Conservation (phyloP, 768 basidiomycete genomes). For the Hericium alpestre region DNA sequence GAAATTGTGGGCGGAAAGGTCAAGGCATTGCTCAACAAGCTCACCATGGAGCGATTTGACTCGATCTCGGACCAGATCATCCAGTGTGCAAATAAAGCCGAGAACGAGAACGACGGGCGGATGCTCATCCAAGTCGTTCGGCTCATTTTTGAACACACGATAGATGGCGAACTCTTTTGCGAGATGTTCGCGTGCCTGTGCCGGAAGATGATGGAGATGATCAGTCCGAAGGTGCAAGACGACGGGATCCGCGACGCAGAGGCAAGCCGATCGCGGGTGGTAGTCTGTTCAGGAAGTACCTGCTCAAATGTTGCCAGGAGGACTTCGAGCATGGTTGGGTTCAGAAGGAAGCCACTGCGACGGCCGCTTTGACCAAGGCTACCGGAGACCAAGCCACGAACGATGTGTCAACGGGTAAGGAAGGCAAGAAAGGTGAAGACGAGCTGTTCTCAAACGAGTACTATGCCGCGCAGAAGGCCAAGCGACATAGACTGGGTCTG, state of each 20-base stretch:
- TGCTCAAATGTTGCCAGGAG: constrained; percentile 92
- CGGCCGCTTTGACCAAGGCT: constrained; percentile 77
- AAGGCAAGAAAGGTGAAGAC: constrained; percentile 57
- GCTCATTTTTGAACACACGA: constrained; percentile 94
- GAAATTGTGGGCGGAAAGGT: constrained; percentile 90
- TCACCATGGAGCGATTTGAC: constrained; percentile 94
- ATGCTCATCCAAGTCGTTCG: constrained; percentile 94
- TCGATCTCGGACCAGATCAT: constrained; percentile 94
- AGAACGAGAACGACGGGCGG: constrained; percentile 85
- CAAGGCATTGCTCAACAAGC: constrained; percentile 84
- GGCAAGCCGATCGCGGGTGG: constrained; percentile 86
- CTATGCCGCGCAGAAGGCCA: constrained; percentile 92
- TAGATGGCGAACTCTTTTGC: constrained; percentile 75
- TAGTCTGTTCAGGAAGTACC: constrained; percentile 91
- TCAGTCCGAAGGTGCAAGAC: constrained; percentile 80
- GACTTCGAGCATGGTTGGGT: constrained; percentile 97
- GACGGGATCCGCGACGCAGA: constrained; percentile 73
- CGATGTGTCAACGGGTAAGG: constrained; percentile 14
- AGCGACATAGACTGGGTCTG: constrained; percentile 91
- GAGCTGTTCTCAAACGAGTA: constrained; percentile 92
- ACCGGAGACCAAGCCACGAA: constrained; percentile 75
- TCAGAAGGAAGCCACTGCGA: constrained; percentile 78
- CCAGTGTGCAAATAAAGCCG: constrained; percentile 86
- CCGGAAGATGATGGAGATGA: constrained; percentile 90
- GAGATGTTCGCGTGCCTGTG: constrained; percentile 97